These are phyloP conservation scores for Diaporthe eres DNA, from an alignment of 2,329 filamentous ascomycete genomes.

Conservation along the genomic window DNA sequence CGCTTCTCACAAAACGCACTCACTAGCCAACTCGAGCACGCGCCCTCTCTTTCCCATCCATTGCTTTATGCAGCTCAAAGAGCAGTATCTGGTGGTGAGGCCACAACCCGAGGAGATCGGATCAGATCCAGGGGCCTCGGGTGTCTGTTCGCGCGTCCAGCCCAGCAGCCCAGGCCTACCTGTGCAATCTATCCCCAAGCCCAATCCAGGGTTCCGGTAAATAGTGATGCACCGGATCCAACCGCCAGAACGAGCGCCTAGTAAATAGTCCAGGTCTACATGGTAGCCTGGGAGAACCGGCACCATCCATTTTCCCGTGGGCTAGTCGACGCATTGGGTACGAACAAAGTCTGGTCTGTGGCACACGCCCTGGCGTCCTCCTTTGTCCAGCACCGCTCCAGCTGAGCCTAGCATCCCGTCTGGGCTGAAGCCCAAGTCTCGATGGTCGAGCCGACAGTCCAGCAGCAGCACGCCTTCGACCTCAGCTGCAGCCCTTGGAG, in stretches of 20 bases:
- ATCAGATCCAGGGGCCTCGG: not conserved
- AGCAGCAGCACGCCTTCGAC: not conserved
- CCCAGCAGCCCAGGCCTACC: not conserved
- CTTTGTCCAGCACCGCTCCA: conserved; percentile 21
- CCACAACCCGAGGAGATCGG: not conserved
- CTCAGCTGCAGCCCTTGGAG: conserved; percentile 12
- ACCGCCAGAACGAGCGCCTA: conserved; percentile 21
- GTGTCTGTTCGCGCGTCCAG: conserved; percentile 21
- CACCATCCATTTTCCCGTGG: not conserved
- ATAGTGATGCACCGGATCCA: conserved; percentile 5
- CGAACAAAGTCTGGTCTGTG: conserved; percentile 2
- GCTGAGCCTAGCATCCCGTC: conserved; percentile 8
- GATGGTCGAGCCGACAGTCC: not conserved
- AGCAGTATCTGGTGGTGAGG: not conserved
- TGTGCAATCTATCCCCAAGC: conserved; percentile 5
- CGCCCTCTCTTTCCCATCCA: not conserved
- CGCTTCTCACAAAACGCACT: not conserved
- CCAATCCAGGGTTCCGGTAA: not conserved
- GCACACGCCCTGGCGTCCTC: conserved; percentile 8
- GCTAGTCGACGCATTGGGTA: conserved; percentile 23
- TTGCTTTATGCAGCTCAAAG: not conserved
- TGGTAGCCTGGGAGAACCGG: not conserved
- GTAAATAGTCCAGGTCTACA: not conserved
- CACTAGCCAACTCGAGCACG: not conserved
- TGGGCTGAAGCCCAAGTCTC: conserved; percentile 5